Evolutionary conservation across 2,329 filamentous ascomycete species (phyloP), one percentile per base, ranked within the genome.

Genomic region (Colletotrichum theobromicola): DNA sequence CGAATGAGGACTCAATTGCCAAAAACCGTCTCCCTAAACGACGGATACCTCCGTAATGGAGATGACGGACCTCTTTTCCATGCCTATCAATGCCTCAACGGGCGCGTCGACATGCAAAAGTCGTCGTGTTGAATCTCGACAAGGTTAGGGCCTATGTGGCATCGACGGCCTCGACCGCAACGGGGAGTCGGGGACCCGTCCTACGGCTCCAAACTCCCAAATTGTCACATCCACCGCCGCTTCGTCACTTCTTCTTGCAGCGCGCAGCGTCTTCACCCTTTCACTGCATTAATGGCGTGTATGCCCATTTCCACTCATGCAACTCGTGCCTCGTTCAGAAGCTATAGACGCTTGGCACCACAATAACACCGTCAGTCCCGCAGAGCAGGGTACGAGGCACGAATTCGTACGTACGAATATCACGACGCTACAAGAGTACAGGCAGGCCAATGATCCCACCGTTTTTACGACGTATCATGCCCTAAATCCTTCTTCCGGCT

Each of bases 231-330:
- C 35, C 53, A 32, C 53, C 30, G 67, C 18, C 5, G 35, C 24
- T 50, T 61, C 35, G 24, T 50, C 35, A 21, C 60, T 24, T 4
- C n/a, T 24, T 64, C 57, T 15, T 24, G 50, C 57, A 21, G 18
- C 28, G 12, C 32, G 57, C 30, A 34, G 57, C 61, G 32, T 66
- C 42, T 50, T 42, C 67, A 46, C 30, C 32, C 30, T 24, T 74
- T 55, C 71, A 70, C 71, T 70, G 71, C 67, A 74, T 70, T 34
- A 4, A 61, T 70, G 71, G 67, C 71, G 53, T 70, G 71, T 35
- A 30, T 50, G 5, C 24, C 37, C 35, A 61, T 35, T 65, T 60
- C 28, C 61, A 55, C 35, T 26, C 16, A 42, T 15, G 26, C 70
- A 46, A 62, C n/a, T 26, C 42, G 26, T 70, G 21, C 46, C 50